Conservation (phyloP, 2,329 filamentous ascomycete genomes). For the Mycosphaerella arachidis region DNA sequence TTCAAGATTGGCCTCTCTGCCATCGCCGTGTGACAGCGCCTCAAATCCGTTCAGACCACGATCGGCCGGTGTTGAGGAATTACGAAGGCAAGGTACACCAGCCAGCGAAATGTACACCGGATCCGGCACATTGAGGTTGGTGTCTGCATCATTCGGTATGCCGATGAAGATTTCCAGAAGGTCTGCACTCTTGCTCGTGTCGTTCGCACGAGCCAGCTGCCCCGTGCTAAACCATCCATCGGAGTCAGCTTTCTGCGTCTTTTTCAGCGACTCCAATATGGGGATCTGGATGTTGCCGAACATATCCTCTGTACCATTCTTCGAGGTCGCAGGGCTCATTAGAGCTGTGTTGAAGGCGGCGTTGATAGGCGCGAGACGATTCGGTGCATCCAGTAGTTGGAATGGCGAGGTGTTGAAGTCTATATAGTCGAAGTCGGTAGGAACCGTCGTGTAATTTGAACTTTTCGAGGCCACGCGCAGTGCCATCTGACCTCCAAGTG, state of each 20-base stretch:
- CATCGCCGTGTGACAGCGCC: not conserved
- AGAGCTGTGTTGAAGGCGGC: slow-evolving; percentile 10
- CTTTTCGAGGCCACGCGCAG: slow-evolving; percentile 6
- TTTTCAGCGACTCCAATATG: slow-evolving; percentile 12
- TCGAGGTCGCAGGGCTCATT: slow-evolving; percentile 9
- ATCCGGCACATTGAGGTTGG: not conserved
- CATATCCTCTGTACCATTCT: slow-evolving; percentile 14
- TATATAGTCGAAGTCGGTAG: slow-evolving; percentile 8
- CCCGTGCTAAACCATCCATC: slow-evolving; percentile 11
- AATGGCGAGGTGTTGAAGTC: slow-evolving; percentile 10
- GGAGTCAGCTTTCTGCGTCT: slow-evolving; percentile 2
- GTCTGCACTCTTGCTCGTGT: slow-evolving; percentile 2
- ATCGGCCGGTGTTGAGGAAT: not conserved
- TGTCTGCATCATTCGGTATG: slow-evolving; percentile 6
- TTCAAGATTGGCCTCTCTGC: slow-evolving; percentile 1
- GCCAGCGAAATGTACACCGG: slow-evolving; percentile 5
- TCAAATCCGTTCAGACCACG: not conserved
- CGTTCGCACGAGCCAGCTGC: slow-evolving; percentile 3
- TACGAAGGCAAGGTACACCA: slow-evolving; percentile 6
- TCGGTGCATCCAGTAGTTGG: not conserved
- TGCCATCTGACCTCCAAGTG: slow-evolving; percentile 8
- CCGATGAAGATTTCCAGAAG: slow-evolving; percentile 2
- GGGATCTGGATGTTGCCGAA: slow-evolving; percentile 18
- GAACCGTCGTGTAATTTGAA: slow-evolving; percentile 1
- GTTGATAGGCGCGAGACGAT: slow-evolving; percentile 5